These are phyloP conservation scores for Arabis hirsuta DNA, from an alignment of 345 rosid genomes.

Conservation along the genomic window DNA sequence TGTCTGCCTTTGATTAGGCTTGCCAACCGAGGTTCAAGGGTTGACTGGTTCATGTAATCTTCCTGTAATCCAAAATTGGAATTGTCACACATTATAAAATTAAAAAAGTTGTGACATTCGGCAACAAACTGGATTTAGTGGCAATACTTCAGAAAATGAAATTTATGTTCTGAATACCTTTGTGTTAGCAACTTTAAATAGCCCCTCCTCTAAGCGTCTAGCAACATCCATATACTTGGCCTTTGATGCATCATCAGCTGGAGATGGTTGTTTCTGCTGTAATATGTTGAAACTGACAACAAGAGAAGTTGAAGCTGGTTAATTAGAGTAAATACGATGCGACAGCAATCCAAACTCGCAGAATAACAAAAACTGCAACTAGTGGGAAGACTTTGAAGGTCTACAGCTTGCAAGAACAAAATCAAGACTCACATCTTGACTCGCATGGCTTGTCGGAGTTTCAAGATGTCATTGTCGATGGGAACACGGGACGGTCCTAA, in stretches of 20 bases:
- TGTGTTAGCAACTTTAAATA: slow-evolving; percentile 66
- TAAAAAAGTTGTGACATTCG: background rate
- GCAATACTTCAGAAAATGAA: background rate
- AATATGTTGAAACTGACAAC: slow-evolving; percentile 55
- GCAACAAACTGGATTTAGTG: slow-evolving; percentile 22
- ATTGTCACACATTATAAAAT: background rate
- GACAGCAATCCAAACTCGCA: too few relatives aligned
- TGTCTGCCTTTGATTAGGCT: slow-evolving; percentile 52
- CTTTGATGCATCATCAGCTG: slow-evolving; percentile 55
- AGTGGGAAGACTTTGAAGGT: too few relatives aligned
- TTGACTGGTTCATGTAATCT: slow-evolving; percentile 74
- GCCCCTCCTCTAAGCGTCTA: slow-evolving; percentile 88
- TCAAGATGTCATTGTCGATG: slow-evolving; percentile 54
- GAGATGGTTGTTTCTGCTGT: slow-evolving; percentile 55
- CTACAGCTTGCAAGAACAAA: too few relatives aligned
- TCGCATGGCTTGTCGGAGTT: slow-evolving; percentile 54
- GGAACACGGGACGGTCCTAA: slow-evolving; percentile 42
- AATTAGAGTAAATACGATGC: background rate
- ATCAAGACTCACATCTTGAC: slow-evolving; percentile 59
- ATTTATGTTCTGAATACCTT: slow-evolving; percentile 52
- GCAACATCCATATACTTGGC: slow-evolving; percentile 64
- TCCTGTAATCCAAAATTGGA: slow-evolving; percentile 54
- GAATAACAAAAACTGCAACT: too few relatives aligned
- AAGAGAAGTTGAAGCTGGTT: background rate
- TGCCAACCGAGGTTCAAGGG: slow-evolving; percentile 75